Base-by-base conservation (phyloP, 108 stramenopile genomes). In the Skeletonema potamos region DNA sequence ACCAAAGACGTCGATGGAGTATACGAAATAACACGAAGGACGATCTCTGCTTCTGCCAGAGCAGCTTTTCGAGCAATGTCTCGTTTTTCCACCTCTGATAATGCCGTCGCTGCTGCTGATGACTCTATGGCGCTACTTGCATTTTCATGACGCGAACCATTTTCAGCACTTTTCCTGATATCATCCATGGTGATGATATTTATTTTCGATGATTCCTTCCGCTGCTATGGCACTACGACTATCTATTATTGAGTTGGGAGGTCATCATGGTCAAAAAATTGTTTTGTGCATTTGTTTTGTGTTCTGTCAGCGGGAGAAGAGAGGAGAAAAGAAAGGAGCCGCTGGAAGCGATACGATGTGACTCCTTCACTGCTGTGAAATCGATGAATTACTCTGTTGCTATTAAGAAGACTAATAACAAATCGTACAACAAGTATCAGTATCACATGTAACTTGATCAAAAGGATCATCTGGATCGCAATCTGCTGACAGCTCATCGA, bases 1-100 rank as follows among this genome's bases (percentile, higher is more conserved):
- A 36, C 20, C 34, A 27, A n/a, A 1, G 48, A 51, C 8, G 18
- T 10, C 2, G 17, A 3, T 13, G 39, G 27, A 33, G 64, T 7
- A 57, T 34, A 37, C 4, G 62, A 65, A 3, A 70, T 22, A 44
- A 68, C 34, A n/a, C 62, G 27, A 24, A 72, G 70, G 20, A 77
- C 76, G 12, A 18, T 59, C 27, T 64, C 64, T n/a, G 76, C 76
- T 54, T 77, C 76, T 39, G 64, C 69, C 22, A 77, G 32, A 26
- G 76, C 68, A 4, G 32, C 39, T 58, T 57, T 41, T 27, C 76
- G 76, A 27, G 63, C 63, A 22, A 51, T 51, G 22, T 51, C 48
- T 51, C 48, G 20, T 22, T 22, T 51, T 51, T 51, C 48, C 39
- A 41, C 39, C 18, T 22, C 18, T 51, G 48, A 51, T 51, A 22